A percentile compares a stretch with the other conserved stretches of the same genome.
Conservation (phyloP, 2,329 filamentous ascomycete genomes). For the Monilinia polystroma region DNA sequence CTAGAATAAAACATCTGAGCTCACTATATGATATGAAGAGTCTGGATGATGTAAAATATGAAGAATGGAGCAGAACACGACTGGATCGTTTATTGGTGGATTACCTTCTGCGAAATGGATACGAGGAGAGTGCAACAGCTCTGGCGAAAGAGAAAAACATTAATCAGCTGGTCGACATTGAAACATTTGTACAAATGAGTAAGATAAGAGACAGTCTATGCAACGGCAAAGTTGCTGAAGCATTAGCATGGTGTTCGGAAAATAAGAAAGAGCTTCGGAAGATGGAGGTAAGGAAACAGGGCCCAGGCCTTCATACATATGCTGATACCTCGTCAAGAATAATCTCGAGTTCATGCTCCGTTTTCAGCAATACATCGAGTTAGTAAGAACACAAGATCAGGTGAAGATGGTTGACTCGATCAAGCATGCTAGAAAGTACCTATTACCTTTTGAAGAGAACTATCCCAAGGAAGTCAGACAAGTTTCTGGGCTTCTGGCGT, state of each 20-base stretch:
- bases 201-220: conserved; percentile 72
- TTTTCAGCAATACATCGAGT: conserved; percentile 91
- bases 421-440: conserved; percentile 76
- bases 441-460: conserved; percentile 66
- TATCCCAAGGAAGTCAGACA: conserved; percentile 68
- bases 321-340: conserved; percentile 49
- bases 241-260: conserved; percentile 85
- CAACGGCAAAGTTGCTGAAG: conserved; percentile 70
- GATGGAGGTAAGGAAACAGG: conserved; percentile 61
- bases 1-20: conserved; percentile 76
- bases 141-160: conserved; percentile 76
- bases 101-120: conserved; percentile 83
- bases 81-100: conserved; percentile 88
- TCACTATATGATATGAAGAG: conserved; percentile 77
- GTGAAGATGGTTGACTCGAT: conserved; percentile 73
- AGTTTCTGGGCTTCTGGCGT: conserved; percentile 79
- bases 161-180: conserved; percentile 79
- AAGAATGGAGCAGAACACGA: conserved; percentile 79
- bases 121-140: conserved; percentile 70
- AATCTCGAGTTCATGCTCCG: conserved; percentile 91
- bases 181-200: conserved; percentile 81
- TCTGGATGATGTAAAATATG: conserved; percentile 89
- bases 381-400: conserved; percentile 67
- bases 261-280: conserved; percentile 92
- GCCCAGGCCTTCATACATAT: not conserved